A percentile compares a stretch with the other conserved stretches of the same genome.
These are phyloP conservation scores for Sanghuangporus sanghuang DNA, from an alignment of 1,284 basidiomycete species.

Conservation along the genomic window DNA sequence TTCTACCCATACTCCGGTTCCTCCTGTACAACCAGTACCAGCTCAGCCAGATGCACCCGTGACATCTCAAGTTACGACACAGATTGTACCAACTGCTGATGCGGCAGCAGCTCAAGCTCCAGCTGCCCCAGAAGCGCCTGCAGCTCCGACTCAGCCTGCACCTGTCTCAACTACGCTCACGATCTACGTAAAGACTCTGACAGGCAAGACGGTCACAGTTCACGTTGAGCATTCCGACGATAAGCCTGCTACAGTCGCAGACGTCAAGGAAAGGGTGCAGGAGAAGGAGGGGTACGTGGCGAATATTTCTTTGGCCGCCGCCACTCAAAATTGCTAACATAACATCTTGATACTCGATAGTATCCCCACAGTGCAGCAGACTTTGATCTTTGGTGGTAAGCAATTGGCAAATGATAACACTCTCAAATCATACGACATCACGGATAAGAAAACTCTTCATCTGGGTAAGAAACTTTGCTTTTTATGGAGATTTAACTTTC, in stretches of 20 bases:
- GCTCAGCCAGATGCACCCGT: not conserved
- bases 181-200: constrained; percentile 50
- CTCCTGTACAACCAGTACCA: not conserved
- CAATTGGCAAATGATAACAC: constrained; percentile 63
- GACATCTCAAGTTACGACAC: not conserved
- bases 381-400: constrained; percentile 62
- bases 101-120: not conserved
- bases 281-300: constrained; percentile 37
- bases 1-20: not conserved
- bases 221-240: constrained; percentile 50
- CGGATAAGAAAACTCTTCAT: constrained; percentile 69
- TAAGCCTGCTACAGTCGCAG: constrained; percentile 41
- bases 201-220: constrained; percentile 58
- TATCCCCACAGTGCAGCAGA: constrained; percentile 61
- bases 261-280: constrained; percentile 48
- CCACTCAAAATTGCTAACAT: not conserved
- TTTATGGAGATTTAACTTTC: constrained; percentile 1
- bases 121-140: not conserved
- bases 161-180: constrained; percentile 25
- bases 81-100: not conserved
- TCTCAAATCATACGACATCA: constrained; percentile 63
- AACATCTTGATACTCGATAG: constrained; percentile 22
- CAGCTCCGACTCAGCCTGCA: not conserved
- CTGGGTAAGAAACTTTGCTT: constrained; percentile 19
- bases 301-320: not conserved